Percentiles rank a stretch among this genome's conserved stretches.
Conservation (phyloP, 306 rosid genomes). For the Notholithocarpus densiflorus region DNA sequence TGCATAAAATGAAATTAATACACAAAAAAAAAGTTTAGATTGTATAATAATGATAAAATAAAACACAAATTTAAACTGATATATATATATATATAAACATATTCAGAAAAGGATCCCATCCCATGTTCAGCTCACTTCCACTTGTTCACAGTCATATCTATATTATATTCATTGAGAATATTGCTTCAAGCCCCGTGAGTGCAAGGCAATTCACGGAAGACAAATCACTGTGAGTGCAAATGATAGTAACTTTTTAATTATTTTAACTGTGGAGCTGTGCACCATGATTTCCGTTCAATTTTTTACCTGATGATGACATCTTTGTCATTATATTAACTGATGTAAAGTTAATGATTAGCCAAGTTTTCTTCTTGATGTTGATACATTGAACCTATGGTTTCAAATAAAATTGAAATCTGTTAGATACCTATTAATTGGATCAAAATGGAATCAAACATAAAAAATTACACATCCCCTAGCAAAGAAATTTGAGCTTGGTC, state of each 20-base stretch:
- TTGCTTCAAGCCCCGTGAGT: too few species aligned
- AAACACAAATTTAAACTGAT: too few species aligned
- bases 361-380: neutral
- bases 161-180: too few species aligned
- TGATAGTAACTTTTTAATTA: neutral
- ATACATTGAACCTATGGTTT: constrained; percentile 1
- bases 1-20: too few species aligned
- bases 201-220: too few species aligned
- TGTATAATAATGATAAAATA: too few species aligned
- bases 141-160: too few species aligned
- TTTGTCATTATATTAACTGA: neutral
- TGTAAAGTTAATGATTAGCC: neutral
- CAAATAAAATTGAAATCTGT: neutral
- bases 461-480: constrained; percentile 19
- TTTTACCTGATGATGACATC: neutral
- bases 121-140: too few species aligned
- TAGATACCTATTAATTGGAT: constrained; percentile 1
- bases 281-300: neutral
- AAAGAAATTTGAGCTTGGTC: constrained; percentile 28
- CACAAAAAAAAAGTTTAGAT: too few species aligned
- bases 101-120: too few species aligned
- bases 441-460: neutral
- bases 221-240: neutral
- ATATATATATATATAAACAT: too few species aligned
- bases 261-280: neutral